Base-by-base conservation (phyloP, 495 filamentous ascomycete genomes). In the Aspergillus bertholletiae region DNA sequence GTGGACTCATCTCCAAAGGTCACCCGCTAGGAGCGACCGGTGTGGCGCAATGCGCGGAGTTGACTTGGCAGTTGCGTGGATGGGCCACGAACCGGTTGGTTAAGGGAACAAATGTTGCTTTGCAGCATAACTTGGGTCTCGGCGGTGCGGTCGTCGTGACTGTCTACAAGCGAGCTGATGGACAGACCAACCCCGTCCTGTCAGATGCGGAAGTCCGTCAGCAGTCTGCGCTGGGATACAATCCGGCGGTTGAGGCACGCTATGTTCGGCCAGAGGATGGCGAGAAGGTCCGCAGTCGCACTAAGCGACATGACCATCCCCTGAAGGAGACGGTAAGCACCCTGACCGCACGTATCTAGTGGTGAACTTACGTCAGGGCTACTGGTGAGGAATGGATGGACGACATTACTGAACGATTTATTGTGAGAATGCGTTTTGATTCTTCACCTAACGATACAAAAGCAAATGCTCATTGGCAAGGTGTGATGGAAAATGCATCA, bases 1-100 rank as follows among this genome's bases (percentile, higher is more conserved):
- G 92, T 30, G 92, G 92, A 7, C 78, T 97, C 5, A 96, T 96
- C 53, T 91, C 87, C 43, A 97, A 97, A 72, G 92, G 92, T 21
- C 92, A 97, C 66, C 92, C 92, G 0, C 81, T 97, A 5, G 92
- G 92, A 5, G 92, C 92, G 0, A 92, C 87, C 1, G 92, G 92
- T 23, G 73, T 97, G 44, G 92, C 92, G 12, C 92, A 97, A 73
- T 96, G 90, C 62, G 90, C 92, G 4, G 92, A 97, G 74, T 68
- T 97, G 35, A 88, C 92, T 18, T 97, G 92, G 92, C 92, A 97
- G 55, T 73, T 97, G 60, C 75, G 92, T 34, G 92, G 92, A 1
- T 96, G 93, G 92, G 92, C 92, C 5, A 94, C 90, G 59, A 96
- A 97, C 71, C 77, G 92, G 28, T 71, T 82, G 5, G 82, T 90